Conservation (phyloP, 139 green algal species). For the Chlamydomonas asymmetrica region DNA sequence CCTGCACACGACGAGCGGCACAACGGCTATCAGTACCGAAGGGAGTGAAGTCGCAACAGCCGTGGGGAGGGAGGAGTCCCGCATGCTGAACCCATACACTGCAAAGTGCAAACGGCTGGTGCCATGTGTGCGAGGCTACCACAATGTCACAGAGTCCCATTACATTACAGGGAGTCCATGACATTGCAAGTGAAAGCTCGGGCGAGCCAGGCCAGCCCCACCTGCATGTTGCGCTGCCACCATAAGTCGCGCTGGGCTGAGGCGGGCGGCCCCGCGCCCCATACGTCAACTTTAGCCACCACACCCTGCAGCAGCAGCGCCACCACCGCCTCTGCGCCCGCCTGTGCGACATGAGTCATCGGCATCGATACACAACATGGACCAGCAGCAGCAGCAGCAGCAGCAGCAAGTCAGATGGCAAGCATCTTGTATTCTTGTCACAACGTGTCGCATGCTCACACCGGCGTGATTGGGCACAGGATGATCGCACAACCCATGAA, state of each 20-base stretch:
- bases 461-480: no score
- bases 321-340: constrained; percentile 19
- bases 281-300: not conserved
- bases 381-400: not conserved
- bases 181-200: not conserved
- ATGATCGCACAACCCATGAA: not conserved
- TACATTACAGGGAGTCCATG: not conserved
- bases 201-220: not conserved
- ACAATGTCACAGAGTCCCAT: no score
- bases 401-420: not conserved
- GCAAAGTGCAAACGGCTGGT: no score
- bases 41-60: not conserved
- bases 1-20: no score
- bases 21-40: no score
- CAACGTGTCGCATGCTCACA: no score
- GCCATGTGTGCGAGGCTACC: no score
- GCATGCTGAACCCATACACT: no score
- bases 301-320: constrained; percentile 29
- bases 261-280: not conserved
- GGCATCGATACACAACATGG: no score
- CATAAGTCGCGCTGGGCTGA: not conserved
- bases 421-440: not conserved
- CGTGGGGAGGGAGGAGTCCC: not conserved
- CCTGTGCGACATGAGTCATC: not conserved
- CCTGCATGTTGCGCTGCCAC: constrained; percentile 12